Evolutionary conservation across 495 filamentous ascomycete species (phyloP).

Genomic region (Friedmanniomyces simplex): DNA sequence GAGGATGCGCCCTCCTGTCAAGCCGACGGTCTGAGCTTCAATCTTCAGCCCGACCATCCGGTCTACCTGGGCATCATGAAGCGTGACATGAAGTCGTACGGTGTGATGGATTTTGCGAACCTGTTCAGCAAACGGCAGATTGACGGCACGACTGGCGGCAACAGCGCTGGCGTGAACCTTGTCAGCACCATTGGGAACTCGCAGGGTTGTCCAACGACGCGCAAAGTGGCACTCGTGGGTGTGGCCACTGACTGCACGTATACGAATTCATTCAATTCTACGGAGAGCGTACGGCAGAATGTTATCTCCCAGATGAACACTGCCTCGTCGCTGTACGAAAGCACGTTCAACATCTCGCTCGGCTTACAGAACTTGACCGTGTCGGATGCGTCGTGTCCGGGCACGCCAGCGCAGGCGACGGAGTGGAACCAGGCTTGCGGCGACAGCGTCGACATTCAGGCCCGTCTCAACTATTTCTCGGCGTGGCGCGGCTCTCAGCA

Average conservation of each 20-base stretch:
- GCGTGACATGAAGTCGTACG: slow-evolving; percentile 39
- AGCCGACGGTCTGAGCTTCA: slow-evolving; percentile 62
- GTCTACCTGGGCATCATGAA: slow-evolving; percentile 42
- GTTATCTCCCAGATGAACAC: slow-evolving; percentile 77
- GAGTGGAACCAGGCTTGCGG: slow-evolving; percentile 76
- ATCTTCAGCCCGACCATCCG: slow-evolving; percentile 54
- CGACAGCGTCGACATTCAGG: slow-evolving; percentile 52
- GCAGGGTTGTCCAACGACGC: slow-evolving; percentile 71
- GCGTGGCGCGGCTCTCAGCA: slow-evolving; percentile 64
- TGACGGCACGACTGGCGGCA: slow-evolving; percentile 51
- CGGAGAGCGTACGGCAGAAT: slow-evolving; percentile 51
- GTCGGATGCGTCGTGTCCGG: slow-evolving; percentile 56
- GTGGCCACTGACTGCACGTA: slow-evolving; percentile 91
- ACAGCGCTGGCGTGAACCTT: slow-evolving; percentile 75
- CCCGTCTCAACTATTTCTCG: slow-evolving; percentile 80
- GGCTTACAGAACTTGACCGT: slow-evolving; percentile 80
- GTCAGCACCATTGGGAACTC: slow-evolving; percentile 69
- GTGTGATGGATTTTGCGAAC: slow-evolving; percentile 42
- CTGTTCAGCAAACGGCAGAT: slow-evolving; percentile 49
- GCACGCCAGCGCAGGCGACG: slow-evolving; percentile 47
- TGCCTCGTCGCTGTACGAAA: slow-evolving; percentile 79
- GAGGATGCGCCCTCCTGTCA: slow-evolving; percentile 38
- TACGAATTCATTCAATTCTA: slow-evolving; percentile 53
- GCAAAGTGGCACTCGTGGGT: slow-evolving; percentile 83
- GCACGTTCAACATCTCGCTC: slow-evolving; percentile 85